phyloP scores from a whole-genome alignment of 2,329 filamentous ascomycete genomes.

The Aureobasidium musti region DNA sequence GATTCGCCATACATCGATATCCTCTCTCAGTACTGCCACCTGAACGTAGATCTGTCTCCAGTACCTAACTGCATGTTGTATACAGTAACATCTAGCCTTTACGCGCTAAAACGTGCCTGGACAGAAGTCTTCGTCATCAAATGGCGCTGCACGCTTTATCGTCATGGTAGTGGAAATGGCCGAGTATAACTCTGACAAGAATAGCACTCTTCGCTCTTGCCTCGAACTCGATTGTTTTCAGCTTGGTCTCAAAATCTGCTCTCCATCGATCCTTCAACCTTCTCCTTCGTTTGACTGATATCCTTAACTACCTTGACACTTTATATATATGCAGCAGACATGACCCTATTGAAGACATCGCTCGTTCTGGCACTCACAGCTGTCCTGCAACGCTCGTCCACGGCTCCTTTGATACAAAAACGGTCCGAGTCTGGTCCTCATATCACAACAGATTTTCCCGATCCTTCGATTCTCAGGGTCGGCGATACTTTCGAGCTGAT shows the following conservation, averaged over 20 bases:
- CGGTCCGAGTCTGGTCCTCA: conserved; percentile 28
- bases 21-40: neutral
- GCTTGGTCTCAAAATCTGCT: neutral
- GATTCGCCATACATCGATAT: neutral
- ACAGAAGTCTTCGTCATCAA: neutral
- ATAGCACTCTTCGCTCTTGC: conserved; percentile 3
- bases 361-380: neutral
- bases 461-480: conserved; percentile 41
- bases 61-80: neutral
- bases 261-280: neutral
- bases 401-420: conserved; percentile 11
- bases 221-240: neutral
- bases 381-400: neutral
- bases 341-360: neutral
- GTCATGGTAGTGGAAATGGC: neutral
- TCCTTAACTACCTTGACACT: neutral
- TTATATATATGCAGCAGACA: neutral
- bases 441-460: conserved; percentile 34
- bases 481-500: conserved; percentile 34
- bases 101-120: neutral
- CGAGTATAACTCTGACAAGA: neutral
- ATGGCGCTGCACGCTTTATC: neutral
- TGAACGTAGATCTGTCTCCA: neutral
- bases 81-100: neutral
- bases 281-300: neutral